Evolutionary conservation across 2,329 filamentous ascomycete species (phyloP).

Genomic region (Arachnopeziza araneosa): DNA sequence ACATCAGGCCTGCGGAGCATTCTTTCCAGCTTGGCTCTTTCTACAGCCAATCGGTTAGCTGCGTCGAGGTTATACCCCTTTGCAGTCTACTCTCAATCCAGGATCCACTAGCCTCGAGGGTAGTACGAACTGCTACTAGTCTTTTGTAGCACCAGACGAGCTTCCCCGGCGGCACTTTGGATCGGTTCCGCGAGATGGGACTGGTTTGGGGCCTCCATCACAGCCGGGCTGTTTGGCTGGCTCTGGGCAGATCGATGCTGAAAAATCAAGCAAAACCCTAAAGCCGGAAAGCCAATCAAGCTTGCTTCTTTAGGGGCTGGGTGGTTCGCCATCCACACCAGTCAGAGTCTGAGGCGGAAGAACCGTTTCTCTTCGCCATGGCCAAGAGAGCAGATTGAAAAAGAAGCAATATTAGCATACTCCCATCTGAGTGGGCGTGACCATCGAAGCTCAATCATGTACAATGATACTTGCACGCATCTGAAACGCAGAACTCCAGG

Average conservation of each 20-base stretch:
- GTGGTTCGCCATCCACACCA: not conserved
- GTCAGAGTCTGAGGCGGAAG: too few relatives aligned
- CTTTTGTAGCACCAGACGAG: not conserved
- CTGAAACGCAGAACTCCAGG: not conserved
- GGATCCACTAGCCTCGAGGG: too few relatives aligned
- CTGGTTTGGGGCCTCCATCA: not conserved
- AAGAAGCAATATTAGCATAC: too few relatives aligned
- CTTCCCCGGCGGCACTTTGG: constrained; percentile 1
- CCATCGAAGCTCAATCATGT: not conserved
- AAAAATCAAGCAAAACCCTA: not conserved
- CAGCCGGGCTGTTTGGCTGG: not conserved
- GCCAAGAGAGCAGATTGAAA: too few relatives aligned
- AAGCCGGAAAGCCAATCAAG: not conserved
- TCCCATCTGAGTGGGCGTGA: too few relatives aligned
- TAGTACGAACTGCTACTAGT: too few relatives aligned
- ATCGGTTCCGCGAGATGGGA: not conserved
- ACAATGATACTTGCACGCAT: not conserved
- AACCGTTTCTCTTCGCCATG: too few relatives aligned
- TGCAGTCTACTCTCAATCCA: too few relatives aligned
- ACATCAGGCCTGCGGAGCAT: not conserved
- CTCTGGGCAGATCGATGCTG: not conserved
- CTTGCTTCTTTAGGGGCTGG: not conserved
- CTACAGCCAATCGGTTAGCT: too few relatives aligned
- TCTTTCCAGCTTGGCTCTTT: not conserved
- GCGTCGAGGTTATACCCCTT: not conserved